Evolutionary conservation across 108 stramenopile genomes (phyloP).

Genomic region (Cyclotella baltica): DNA sequence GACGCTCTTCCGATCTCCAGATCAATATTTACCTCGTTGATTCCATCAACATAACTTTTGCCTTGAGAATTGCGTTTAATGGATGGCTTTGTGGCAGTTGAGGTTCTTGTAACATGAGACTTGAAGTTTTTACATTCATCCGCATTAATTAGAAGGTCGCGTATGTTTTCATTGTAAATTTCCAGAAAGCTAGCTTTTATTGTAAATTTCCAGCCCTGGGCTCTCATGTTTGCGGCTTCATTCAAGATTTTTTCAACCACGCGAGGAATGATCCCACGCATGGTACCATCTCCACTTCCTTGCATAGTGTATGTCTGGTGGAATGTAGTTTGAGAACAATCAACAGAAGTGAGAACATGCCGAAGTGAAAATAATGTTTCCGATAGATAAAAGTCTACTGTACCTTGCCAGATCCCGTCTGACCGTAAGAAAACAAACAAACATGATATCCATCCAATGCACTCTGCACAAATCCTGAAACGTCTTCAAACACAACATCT

Average conservation of each 20-base stretch:
- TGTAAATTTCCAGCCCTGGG: constrained; percentile 95
- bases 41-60: constrained; percentile 89
- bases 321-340: not conserved
- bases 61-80: constrained; percentile 83
- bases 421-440: constrained; percentile 88
- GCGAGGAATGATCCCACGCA: constrained; percentile 92
- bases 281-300: constrained; percentile 81
- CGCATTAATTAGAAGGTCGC: constrained; percentile 89
- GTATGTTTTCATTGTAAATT: constrained; percentile 99
- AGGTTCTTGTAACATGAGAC: constrained; percentile 27
- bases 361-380: not conserved
- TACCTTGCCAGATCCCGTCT: constrained; percentile 75
- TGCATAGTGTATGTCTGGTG: constrained; percentile 85
- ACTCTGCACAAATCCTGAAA: constrained; percentile 91
- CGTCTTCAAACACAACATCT: constrained; percentile 88
- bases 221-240: constrained; percentile 77
- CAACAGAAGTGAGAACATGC: constrained; percentile 75
- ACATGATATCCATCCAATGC: constrained; percentile 94
- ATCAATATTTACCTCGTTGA: constrained; percentile 86
- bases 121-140: constrained; percentile 44
- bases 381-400: not conserved
- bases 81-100: constrained; percentile 63
- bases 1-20: too few relatives aligned
- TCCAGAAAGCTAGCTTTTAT: constrained; percentile 96
- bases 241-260: constrained; percentile 89